Evolutionary conservation across 2,329 filamentous ascomycete genomes (phyloP), one percentile per base, ranked within the genome.

Genomic region (Pyricularia sp.): DNA sequence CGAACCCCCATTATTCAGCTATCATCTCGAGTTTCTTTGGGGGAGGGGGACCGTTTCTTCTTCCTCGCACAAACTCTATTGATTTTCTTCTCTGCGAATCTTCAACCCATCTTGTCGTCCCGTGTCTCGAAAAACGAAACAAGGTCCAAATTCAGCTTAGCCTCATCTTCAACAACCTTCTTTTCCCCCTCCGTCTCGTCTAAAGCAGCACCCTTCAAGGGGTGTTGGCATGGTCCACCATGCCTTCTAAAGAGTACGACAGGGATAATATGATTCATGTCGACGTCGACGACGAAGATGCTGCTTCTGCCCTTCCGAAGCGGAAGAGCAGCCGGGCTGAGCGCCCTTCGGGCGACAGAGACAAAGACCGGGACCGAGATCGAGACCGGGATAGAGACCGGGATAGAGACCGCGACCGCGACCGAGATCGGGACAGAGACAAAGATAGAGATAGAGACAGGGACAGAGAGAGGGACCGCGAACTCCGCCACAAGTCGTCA

Each of bases 401-500:
- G 4, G 68, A 69, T 33, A 55, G 67, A n/a, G 33, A 68, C 14
- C 36, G 63, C 25, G 68, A 68, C 11, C 61, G 68, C 36, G 71
- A 74, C 20, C 71, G 71, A 68, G 73, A 75, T 3, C 69, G 72
- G 10, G 72, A 72, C 6, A 33, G 69, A 3, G 68, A 69, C 25
- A 36, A n/a, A 3, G 69, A 69, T 58, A 28, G 67, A 7, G 33
- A 68, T 12, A 36, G 25, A 42, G 68, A 68, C 12, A 63, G 68
- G 50, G 71, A 74, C n/a, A 71, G 72, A 69, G 73, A 75, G 4
- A 71, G 71, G 63, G 78, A 79, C 31, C 71, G 74, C 58, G 79
- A 81, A 63, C 75, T 73, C 59, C 76, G 76, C 28, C 79, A 82
- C 68, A 79, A 78, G 70, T 79, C 81, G 50, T 78, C 79, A 66